A percentile compares a stretch with the other conserved stretches of the same genome.
Conservation (phyloP, 352 stramenopile species). For the Globisporangium okanoganense region DNA sequence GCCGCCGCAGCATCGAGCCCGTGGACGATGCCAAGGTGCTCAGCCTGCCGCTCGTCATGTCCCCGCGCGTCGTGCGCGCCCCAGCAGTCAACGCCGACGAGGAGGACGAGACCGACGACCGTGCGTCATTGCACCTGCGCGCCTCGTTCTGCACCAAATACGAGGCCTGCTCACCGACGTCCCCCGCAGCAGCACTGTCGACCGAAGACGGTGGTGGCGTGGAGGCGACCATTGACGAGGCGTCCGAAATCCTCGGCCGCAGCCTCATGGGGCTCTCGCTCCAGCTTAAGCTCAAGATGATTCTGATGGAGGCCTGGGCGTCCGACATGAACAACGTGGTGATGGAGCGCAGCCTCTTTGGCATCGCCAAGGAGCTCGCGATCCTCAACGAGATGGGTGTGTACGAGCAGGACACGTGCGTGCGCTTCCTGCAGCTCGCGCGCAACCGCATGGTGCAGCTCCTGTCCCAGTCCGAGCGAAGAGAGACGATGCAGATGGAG, state of each 20-base stretch:
- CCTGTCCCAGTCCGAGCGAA: slow-evolving; percentile 51
- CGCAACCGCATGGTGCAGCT: slow-evolving; percentile 61
- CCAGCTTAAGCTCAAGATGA: slow-evolving; percentile 85
- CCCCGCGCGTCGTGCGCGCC: slow-evolving; percentile 23
- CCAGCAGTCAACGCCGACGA: slow-evolving; percentile 13
- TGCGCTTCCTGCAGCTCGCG: slow-evolving; percentile 73
- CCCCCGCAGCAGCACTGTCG: slow-evolving; percentile 8
- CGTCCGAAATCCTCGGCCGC: slow-evolving; percentile 36
- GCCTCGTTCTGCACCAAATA: slow-evolving; percentile 16
- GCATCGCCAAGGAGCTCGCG: slow-evolving; percentile 78
- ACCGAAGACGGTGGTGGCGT: slow-evolving; percentile 12
- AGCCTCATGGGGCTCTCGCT: slow-evolving; percentile 76
- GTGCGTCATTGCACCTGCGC: slow-evolving; percentile 3
- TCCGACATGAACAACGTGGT: slow-evolving; percentile 87
- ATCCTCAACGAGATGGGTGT: slow-evolving; percentile 72
- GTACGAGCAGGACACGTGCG: slow-evolving; percentile 70
- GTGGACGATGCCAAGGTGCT: slow-evolving; percentile 54
- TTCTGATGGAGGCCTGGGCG: slow-evolving; percentile 75
- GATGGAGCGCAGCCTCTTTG: slow-evolving; percentile 81
- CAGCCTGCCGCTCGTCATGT: slow-evolving; percentile 38
- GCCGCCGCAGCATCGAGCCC: slow-evolving; percentile 62
- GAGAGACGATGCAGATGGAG: slow-evolving; percentile 64
- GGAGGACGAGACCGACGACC: slow-evolving; percentile 15
- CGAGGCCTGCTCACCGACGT: slow-evolving; percentile 13
- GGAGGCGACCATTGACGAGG: slow-evolving; percentile 20